Evolutionary conservation across 768 basidiomycete species (phyloP).

Genomic region (Auricularia sp.): DNA sequence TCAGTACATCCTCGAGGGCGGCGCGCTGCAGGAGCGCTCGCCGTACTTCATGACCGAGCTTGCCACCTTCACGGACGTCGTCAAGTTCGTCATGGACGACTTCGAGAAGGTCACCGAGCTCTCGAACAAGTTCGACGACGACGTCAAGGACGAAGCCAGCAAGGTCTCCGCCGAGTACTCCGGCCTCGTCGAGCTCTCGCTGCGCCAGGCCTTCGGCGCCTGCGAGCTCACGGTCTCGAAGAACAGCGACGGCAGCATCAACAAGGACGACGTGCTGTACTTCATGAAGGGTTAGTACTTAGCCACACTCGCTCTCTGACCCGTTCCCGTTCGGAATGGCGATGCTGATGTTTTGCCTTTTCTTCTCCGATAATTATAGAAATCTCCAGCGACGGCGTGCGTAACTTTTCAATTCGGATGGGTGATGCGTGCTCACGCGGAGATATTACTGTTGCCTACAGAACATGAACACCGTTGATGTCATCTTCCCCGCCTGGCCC

Average conservation of each 20-base stretch:
- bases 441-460: background rate
- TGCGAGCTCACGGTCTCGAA: slow-evolving; percentile 20
- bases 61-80: background rate
- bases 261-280: slow-evolving; percentile 18
- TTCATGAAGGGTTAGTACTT: slow-evolving; percentile 12
- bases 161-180: slow-evolving; percentile 15
- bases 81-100: slow-evolving; percentile 9
- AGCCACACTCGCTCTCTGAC: too few species aligned
- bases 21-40: background rate
- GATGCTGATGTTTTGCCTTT: too few species aligned
- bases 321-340: too few species aligned
- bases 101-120: slow-evolving; percentile 12
- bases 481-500: slow-evolving; percentile 11
- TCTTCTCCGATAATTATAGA: background rate
- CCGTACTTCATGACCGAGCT: slow-evolving; percentile 3
- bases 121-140: slow-evolving; percentile 15
- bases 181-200: slow-evolving; percentile 18
- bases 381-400: background rate
- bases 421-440: background rate
- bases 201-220: slow-evolving; percentile 18
- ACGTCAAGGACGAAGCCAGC: slow-evolving; percentile 15
- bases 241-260: slow-evolving; percentile 10
- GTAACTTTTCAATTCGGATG: background rate
- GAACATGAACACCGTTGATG: slow-evolving; percentile 6
- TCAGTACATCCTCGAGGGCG: background rate